Conservation (phyloP, 495 filamentous ascomycete species). For the Clohesyomyces aquaticus region DNA sequence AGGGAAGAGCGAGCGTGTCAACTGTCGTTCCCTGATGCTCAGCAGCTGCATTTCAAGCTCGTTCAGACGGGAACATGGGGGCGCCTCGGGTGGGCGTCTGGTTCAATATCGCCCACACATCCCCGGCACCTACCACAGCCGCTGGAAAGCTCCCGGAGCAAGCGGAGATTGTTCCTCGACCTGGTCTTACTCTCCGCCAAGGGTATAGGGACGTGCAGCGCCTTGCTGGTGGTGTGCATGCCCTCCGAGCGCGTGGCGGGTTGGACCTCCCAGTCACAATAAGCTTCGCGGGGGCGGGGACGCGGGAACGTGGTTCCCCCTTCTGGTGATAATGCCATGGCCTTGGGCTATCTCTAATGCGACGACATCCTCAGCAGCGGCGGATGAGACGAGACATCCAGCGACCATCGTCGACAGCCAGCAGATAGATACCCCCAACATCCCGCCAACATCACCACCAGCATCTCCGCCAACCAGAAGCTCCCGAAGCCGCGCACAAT, state of each 20-base stretch:
- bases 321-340: too few relatives aligned
- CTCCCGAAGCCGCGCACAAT: too few relatives aligned
- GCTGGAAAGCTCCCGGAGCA: neutral
- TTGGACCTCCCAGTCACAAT: neutral
- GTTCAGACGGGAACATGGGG: neutral
- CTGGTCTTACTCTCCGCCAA: neutral
- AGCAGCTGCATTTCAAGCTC: neutral
- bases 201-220: neutral
- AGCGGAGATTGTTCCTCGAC: neutral
- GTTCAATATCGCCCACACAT: neutral
- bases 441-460: too few relatives aligned
- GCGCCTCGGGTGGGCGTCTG: neutral
- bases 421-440: too few relatives aligned
- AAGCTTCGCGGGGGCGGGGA: neutral
- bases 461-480: too few relatives aligned
- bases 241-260: neutral
- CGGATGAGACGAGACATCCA: neutral
- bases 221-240: neutral
- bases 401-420: too few relatives aligned
- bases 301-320: too few relatives aligned
- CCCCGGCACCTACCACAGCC: neutral
- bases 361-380: too few relatives aligned
- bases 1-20: too few relatives aligned
- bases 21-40: neutral
- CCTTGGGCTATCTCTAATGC: too few relatives aligned